Evolutionary conservation across 2,329 filamentous ascomycete genomes (phyloP).

Genomic region (Dactylellina haptotyla): DNA sequence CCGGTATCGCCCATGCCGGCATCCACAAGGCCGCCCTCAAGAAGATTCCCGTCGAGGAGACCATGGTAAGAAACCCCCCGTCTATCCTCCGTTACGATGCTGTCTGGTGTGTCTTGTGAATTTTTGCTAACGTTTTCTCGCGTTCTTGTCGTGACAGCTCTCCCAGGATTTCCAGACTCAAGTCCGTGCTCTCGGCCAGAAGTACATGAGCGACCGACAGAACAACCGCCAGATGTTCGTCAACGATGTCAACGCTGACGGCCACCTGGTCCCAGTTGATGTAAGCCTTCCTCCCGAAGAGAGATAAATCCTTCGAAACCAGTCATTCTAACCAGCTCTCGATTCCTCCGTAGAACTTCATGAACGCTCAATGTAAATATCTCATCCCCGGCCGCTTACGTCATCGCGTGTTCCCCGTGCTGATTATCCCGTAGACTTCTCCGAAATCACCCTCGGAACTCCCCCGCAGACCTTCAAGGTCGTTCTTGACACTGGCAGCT

Average conservation of each 20-base stretch:
- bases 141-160: constrained; percentile 40
- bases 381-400: constrained; percentile 7
- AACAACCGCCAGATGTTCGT: constrained; percentile 81
- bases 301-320: background rate
- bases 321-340: constrained; percentile 24
- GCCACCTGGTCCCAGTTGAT: constrained; percentile 86
- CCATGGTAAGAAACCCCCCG: constrained; percentile 73
- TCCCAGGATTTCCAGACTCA: constrained; percentile 74
- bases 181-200: constrained; percentile 85
- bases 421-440: constrained; percentile 76
- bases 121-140: constrained; percentile 20
- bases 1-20: constrained; percentile 80
- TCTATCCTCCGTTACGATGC: too few species aligned
- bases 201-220: constrained; percentile 88
- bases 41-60: constrained; percentile 91
- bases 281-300: constrained; percentile 48
- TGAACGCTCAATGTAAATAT: constrained; percentile 94
- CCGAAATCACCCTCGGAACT: constrained; percentile 90
- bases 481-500: constrained; percentile 96
- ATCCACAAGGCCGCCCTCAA: constrained; percentile 97
- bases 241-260: constrained; percentile 71
- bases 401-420: constrained; percentile 23
- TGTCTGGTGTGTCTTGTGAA: background rate
- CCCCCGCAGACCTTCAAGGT: constrained; percentile 98
- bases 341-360: constrained; percentile 73